Evolutionary conservation across 345 rosid genomes (phyloP), one percentile per base, ranked within the genome.

Genomic region (Combretum micranthum): DNA sequence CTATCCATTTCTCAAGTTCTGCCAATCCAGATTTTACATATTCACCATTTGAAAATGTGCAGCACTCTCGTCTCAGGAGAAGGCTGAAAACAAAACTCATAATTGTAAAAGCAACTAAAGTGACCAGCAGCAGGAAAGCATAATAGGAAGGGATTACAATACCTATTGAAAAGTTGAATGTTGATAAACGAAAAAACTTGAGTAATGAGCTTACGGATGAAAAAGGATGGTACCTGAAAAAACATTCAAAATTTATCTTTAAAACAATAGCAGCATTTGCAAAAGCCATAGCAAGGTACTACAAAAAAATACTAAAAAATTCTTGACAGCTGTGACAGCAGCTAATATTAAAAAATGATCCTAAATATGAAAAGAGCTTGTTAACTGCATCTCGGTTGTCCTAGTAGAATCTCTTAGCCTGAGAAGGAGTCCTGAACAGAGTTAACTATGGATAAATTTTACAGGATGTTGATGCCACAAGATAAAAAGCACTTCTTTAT

Each of bases 161-260:
- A 86, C 97, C 99, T 93, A 80, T 93, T 93, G 80, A 93, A 93
- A 67, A 93, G 96, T 19, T 91, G 86, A 43, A 86, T 82, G 62
- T 89, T 93, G 82, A 93, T 77, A 78, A 93, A 93, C 64, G 97
- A 93, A 70, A 89, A 93, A 65, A 93, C 97, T 72, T 93, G 99
- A 67, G 97, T 93, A 57, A 89, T 68, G 49, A 93, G 89, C 80
- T 93, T 93, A 42, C 97, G 94, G 59, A 93, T 86, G 80, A 93
- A 93, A 75, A 88, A 93, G 44, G 95, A 83, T 54, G 99, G 99
- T 55, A 93, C 96, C 99, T 93, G 65, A 46, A 67, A 50, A 55
- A 22, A 74, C 19, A 61, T 59, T 55, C 32, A 46, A 44, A 50
- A 46, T 59, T 80, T 50, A 72, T 9, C 39, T 7, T 4, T 32